A percentile compares a stretch with the other conserved stretches of the same genome.
These are phyloP conservation scores for Coemansia sp. DNA, from an alignment of 192 early-diverging fungal genomes.

Conservation along the genomic window DNA sequence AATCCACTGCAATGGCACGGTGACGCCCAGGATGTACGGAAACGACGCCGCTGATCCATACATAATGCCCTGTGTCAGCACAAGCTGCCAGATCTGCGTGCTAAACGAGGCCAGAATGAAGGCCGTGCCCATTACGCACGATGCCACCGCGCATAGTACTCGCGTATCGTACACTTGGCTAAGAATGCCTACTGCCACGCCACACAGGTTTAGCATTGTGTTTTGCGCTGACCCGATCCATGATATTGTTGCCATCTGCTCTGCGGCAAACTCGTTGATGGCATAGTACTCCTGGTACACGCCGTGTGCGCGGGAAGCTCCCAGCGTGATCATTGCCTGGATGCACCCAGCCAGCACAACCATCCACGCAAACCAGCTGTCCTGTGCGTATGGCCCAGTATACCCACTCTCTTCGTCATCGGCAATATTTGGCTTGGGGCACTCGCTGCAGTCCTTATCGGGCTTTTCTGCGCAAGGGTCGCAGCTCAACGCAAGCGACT, in stretches of 20 bases:
- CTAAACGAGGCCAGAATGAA: conserved; percentile 56
- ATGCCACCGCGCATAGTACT: conserved; percentile 23
- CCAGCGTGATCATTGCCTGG: conserved; percentile 46
- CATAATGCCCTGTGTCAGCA: conserved; percentile 54
- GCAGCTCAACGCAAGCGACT: not conserved
- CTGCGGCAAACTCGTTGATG: conserved; percentile 23
- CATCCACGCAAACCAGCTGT: conserved; percentile 43
- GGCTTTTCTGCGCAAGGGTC: not conserved
- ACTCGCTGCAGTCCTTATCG: not conserved
- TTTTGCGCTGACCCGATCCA: conserved; percentile 56
- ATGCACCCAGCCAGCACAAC: conserved; percentile 45
- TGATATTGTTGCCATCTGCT: conserved; percentile 30
- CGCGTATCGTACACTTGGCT: conserved; percentile 37
- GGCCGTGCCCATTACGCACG: conserved; percentile 27
- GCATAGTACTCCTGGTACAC: conserved; percentile 56
- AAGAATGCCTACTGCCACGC: conserved; percentile 44
- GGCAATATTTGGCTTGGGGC: not conserved
- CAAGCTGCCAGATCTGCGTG: conserved; percentile 57
- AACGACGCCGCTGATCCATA: conserved; percentile 46
- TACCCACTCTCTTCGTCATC: not conserved
- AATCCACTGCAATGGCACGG: conserved; percentile 49
- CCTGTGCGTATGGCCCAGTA: conserved; percentile 2
- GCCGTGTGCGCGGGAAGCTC: conserved; percentile 46
- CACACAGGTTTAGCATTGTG: conserved; percentile 46
- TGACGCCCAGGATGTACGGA: conserved; percentile 50